Evolutionary conservation across 2,329 filamentous ascomycete species (phyloP), one percentile per base, ranked within the genome.

Genomic region (Meredithiella fracta): DNA sequence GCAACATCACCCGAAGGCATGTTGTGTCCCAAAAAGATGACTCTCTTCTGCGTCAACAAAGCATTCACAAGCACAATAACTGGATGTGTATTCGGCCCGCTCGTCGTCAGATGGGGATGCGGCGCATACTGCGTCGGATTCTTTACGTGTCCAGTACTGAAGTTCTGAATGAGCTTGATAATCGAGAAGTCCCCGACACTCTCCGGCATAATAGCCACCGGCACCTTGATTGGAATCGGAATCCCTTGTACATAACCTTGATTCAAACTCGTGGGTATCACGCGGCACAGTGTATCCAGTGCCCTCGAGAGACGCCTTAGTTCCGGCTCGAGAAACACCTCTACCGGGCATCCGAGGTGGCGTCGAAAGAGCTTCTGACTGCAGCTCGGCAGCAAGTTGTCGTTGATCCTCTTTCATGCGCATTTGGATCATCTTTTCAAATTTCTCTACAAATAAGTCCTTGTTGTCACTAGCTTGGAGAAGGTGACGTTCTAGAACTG

Each of bases 201-300:
- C 72, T 98, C 92, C 1, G 90, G 87, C 72, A 90, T 91, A 58
- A 94, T 79, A 9, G 92, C 90, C 2, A 91, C 90, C 0, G 92
- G 92, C 6, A 98, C 84, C 69, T 97, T 97, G 71, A 98, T 88
- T 1, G 92, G 92, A 26, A 98, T 91, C 0, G 91, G 91, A 56
- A 97, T 92, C 89, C 88, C 70, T 96, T 94, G 72, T 98, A 98
- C 65, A 91, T 80, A 63, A 98, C 88, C 64, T 83, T 88, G 87
- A 94, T 71, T 97, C 92, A 65, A 95, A 97, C 68, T 98, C 92
- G 68, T 98, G 92, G 0, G 92, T 98, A 66, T 98, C 92, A 64
- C 92, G 79, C 7, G 92, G 91, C 14, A 94, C 79, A 1, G 78
- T 77, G 65, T 92, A 94, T 29, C 77, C 74, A 62, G 77, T 73